Percentiles rank a stretch among this genome's conserved stretches.
Evolutionary conservation across 1,284 basidiomycete species (phyloP).

Genomic region (Fomitopsis pinicola): DNA sequence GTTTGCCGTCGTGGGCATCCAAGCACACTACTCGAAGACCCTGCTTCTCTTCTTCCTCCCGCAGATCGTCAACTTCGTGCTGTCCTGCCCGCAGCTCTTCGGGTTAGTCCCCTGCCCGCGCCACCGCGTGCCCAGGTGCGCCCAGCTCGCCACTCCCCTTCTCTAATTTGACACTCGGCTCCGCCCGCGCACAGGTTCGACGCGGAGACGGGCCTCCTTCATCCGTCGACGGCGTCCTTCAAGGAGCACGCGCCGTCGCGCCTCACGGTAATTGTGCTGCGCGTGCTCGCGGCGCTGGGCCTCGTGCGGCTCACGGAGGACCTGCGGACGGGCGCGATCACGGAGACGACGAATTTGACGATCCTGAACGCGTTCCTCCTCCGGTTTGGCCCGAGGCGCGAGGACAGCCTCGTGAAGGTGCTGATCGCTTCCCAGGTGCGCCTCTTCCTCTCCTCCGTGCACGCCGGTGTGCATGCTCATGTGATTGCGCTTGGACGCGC

Average conservation of each 20-base stretch:
- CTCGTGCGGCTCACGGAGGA: constrained; percentile 65
- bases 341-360: constrained; percentile 81
- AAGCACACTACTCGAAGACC: constrained; percentile 97
- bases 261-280: constrained; percentile 51
- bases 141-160: constrained; percentile 5
- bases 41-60: constrained; percentile 95
- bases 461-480: not conserved
- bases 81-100: constrained; percentile 95
- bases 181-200: constrained; percentile 54
- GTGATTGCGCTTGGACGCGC: not conserved
- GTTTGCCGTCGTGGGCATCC: constrained; percentile 92
- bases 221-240: constrained; percentile 71
- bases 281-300: constrained; percentile 54
- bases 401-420: constrained; percentile 71
- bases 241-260: constrained; percentile 41
- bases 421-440: constrained; percentile 69
- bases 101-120: constrained; percentile 91
- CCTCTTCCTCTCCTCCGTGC: not conserved
- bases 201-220: constrained; percentile 61
- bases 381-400: constrained; percentile 75
- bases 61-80: constrained; percentile 95
- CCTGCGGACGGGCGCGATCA: constrained; percentile 50
- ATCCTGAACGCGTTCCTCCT: constrained; percentile 83
- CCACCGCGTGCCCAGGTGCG: constrained; percentile 86
- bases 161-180: not conserved